Evolutionary conservation across 2,329 filamentous ascomycete species (phyloP), one percentile per base, ranked within the genome.

Genomic region (Fusarium oxysporum): DNA sequence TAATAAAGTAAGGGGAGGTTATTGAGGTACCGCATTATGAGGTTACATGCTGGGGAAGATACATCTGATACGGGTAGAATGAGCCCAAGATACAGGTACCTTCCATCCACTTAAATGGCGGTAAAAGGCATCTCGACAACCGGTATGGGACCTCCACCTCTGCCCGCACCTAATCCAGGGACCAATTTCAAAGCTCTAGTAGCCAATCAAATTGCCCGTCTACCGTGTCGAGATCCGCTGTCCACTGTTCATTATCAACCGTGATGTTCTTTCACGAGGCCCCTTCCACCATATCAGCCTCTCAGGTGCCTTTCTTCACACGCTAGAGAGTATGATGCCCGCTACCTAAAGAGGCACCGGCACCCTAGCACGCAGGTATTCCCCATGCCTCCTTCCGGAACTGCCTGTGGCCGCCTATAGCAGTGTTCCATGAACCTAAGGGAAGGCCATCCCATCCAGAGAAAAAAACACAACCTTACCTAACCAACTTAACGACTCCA

Each of bases 401-500:
- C 59, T 68, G 62, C 47, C 65, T 73, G 62, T 73, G 71, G 53
- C 41, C 68, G 58, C 53, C 62, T 71, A 62, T 71, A 64, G 65
- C 54, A 72, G 63, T 54, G 66, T 56, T 53, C 47, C 25, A 67
- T 51, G 23, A 30, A 35, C 50, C 50, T 37, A 38, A 66, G 61
- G 58, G 68, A 68, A 45, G 58, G 56, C 56, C 65, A 37, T 64
- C 70, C 73, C 66, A 60, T 75, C 64, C 62, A 64, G 75, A 71
- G 68, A 67, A 62, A 47, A 65, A 40, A 33, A 47, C 28, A 47
- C 68, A 72, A 66, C 63, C 73, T 70, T 70, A 68, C 65, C 62
- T 68, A 53, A 68, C 63, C 41, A 67, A 67, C 65, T 66, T 68
- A 68, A 76, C 76, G 74, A 77, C 76, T 74, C 76, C 76, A 76